Evolutionary conservation across 169 alveolate genomes (phyloP).

Genomic region (Plasmodium malariae): DNA sequence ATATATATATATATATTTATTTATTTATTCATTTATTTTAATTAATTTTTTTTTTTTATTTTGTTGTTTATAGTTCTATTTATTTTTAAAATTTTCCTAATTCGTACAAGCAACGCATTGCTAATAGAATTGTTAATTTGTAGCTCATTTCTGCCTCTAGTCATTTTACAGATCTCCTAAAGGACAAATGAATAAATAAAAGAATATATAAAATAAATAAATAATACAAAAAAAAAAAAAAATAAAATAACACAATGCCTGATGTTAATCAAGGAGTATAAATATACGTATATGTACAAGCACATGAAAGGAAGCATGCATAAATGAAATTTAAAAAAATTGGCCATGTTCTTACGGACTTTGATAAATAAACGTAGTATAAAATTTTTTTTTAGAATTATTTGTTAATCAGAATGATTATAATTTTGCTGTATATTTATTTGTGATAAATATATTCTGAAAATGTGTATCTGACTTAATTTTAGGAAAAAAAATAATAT

Average conservation of each 20-base stretch:
- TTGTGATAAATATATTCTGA: constrained; percentile 5
- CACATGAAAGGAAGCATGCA: no score
- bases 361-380: no score
- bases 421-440: background rate
- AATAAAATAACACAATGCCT: no score
- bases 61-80: background rate
- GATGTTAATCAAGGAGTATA: no score
- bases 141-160: constrained; percentile 14
- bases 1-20: background rate
- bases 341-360: no score
- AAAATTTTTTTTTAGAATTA: background rate
- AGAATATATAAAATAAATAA: background rate
- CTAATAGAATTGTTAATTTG: constrained; percentile 26
- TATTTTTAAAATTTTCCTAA: background rate
- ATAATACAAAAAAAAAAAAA: constrained; percentile 2
- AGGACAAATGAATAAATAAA: background rate
- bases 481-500: background rate
- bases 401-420: background rate
- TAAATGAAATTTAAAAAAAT: no score
- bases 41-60: background rate
- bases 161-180: constrained; percentile 27
- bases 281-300: no score
- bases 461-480: background rate
- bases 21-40: background rate
- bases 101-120: constrained; percentile 35